A percentile compares a stretch with the other conserved stretches of the same genome.
Evolutionary conservation across 768 basidiomycete genomes (phyloP).

Genomic region (Mrakia gelida): DNA sequence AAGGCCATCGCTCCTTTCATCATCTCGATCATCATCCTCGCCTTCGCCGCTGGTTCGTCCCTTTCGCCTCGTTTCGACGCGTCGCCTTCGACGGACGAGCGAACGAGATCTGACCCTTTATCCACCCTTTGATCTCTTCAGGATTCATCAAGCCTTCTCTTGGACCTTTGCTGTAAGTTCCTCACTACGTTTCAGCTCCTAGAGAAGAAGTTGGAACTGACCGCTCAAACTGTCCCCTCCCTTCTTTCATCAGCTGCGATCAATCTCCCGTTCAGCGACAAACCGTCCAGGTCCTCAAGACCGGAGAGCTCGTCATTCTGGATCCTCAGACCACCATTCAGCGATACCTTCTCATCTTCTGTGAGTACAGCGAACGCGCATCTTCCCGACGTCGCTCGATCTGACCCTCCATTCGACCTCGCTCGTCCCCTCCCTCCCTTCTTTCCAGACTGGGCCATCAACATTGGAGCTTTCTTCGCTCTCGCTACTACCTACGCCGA

Average conservation of each 20-base stretch:
- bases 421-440: not conserved
- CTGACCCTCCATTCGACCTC: not conserved
- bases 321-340: constrained; percentile 13
- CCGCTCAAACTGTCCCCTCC: not conserved
- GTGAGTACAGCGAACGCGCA: not conserved
- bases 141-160: constrained; percentile 23
- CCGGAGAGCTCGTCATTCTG: constrained; percentile 28
- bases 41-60: constrained; percentile 8
- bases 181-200: no score
- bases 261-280: constrained; percentile 19
- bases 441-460: constrained; percentile 32
- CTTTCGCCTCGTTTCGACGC: no score
- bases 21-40: constrained; percentile 21
- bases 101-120: no score
- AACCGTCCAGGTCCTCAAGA: not conserved
- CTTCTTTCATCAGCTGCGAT: not conserved
- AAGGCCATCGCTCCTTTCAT: constrained; percentile 25
- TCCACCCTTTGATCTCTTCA: no score
- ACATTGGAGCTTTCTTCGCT: constrained; percentile 43
- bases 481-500: constrained; percentile 40
- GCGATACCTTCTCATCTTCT: constrained; percentile 6
- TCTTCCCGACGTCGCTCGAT: no score
- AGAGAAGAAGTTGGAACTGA: no score
- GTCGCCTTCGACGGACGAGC: no score
- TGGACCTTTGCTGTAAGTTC: not conserved